Base-by-base conservation (phyloP, 2,329 filamentous ascomycete species). In the Ceratocystiopsis sp. region DNA sequence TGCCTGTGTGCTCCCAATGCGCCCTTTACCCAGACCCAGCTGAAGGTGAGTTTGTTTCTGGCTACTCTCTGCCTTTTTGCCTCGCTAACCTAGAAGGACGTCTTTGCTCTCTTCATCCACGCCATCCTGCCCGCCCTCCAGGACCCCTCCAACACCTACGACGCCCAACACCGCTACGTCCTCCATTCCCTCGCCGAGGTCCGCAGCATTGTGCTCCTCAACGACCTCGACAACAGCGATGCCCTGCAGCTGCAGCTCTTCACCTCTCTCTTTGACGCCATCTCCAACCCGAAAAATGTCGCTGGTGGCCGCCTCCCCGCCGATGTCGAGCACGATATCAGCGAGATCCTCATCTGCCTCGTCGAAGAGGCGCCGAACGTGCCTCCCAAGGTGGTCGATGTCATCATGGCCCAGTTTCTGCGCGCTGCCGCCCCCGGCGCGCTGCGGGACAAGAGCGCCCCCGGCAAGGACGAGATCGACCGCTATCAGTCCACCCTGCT, bases 371-470 rank as follows among this genome's bases (percentile, higher is more conserved):
- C 81, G 16, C 66, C 73, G 2, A 77, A 74, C 35, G 69, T 98
- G 16, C 84, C 87, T 0, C 69, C 79, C 8, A 78, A 84, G 46
- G 84, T 94, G 3, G 77, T 95, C 17, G 89, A 98, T 57, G 78
- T 89, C 29, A 86, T 98, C 52, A 83, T 98, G 56, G 89, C 89
- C 9, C 93, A 98, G 58, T 98, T 98, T 54, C 67, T 98, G 44
- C 78, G 91, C 52, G 86, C 87, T 3, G 85, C 86, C 41, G 81
- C 85, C 0, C 76, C 73, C 0, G 72, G 69, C 15, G 66, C 77
- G 37, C 69, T 66, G 47, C 78, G 72, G 54, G 71, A 67, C 50
- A 78, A 75, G 54, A 64, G 66, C 48, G 42, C 40, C 16, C 42
- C 46, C 3, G 61, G 66, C 44, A 61, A 71, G 51, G 53, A 62